These are phyloP conservation scores for Atkinsonella hypoxylon DNA, from an alignment of 2,329 filamentous ascomycete species.

Conservation along the genomic window DNA sequence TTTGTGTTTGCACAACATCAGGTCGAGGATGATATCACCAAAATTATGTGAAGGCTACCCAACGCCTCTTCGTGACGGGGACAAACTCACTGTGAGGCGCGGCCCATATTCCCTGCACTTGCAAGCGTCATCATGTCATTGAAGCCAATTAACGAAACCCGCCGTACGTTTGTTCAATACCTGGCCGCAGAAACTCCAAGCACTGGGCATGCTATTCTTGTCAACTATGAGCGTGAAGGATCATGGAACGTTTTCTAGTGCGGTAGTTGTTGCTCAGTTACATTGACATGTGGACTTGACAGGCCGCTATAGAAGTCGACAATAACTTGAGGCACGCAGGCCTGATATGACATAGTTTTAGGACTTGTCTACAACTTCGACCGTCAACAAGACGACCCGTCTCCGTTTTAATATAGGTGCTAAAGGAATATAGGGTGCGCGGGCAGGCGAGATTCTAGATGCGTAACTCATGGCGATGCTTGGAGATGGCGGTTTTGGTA, in stretches of 20 bases:
- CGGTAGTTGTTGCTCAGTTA: slow-evolving; percentile 8
- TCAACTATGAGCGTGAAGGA: not conserved
- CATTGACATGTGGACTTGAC: slow-evolving; percentile 18
- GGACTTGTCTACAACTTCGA: slow-evolving; percentile 14
- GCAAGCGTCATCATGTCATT: not conserved
- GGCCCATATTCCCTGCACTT: not conserved
- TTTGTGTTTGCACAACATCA: slow-evolving; percentile 25
- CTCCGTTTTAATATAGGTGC: slow-evolving; percentile 18
- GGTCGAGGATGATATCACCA: slow-evolving; percentile 84
- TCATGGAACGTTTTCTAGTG: not conserved
- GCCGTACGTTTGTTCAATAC: not conserved
- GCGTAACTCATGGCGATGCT: slow-evolving; percentile 9
- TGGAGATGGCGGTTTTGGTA: slow-evolving; percentile 16
- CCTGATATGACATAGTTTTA: slow-evolving; percentile 13
- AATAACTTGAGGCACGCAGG: slow-evolving; percentile 17
- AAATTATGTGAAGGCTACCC: slow-evolving; percentile 58
- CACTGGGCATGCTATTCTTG: not conserved
- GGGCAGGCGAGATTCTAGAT: slow-evolving; percentile 5
- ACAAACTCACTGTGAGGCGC: not conserved
- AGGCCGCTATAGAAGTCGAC: slow-evolving; percentile 17
- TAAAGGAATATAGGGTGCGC: slow-evolving; percentile 6
- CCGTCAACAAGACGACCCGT: slow-evolving; percentile 20
- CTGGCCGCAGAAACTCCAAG: not conserved
- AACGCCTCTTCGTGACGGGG: not conserved
- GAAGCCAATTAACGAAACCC: slow-evolving; percentile 1